Evolutionary conservation across 2,329 filamentous ascomycete genomes (phyloP).

Genomic region (Aspergillus sp.): DNA sequence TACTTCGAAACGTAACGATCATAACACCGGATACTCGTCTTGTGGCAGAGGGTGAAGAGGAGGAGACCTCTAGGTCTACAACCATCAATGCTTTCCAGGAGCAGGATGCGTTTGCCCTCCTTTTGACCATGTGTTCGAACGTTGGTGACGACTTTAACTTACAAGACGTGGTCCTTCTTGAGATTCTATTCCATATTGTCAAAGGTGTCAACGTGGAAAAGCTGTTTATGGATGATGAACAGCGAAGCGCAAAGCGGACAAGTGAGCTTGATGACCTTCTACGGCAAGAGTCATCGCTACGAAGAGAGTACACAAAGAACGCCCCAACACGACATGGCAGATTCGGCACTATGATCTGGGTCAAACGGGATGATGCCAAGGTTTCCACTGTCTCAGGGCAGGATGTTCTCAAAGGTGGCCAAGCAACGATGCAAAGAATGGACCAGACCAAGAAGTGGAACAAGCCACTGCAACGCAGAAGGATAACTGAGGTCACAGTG

Average conservation of each 20-base stretch:
- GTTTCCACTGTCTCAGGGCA: constrained; percentile 84
- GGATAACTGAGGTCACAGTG: constrained; percentile 53
- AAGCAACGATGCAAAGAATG: constrained; percentile 75
- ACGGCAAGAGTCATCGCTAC: constrained; percentile 76
- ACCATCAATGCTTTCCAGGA: constrained; percentile 83
- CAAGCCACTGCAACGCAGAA: constrained; percentile 61
- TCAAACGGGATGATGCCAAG: constrained; percentile 78
- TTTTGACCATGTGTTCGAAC: constrained; percentile 83
- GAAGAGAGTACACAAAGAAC: constrained; percentile 66
- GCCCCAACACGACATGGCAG: constrained; percentile 84
- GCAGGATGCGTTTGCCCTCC: constrained; percentile 80
- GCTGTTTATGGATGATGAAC: constrained; percentile 74
- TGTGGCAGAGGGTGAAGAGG: constrained; percentile 77
- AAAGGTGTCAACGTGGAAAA: constrained; percentile 81
- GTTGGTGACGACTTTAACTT: constrained; percentile 89
- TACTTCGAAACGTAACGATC: constrained; percentile 81
- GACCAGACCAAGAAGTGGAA: constrained; percentile 87
- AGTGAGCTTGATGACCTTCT: constrained; percentile 69
- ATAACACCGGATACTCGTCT: constrained; percentile 68
- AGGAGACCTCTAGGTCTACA: constrained; percentile 78
- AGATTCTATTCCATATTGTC: constrained; percentile 85
- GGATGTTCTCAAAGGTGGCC: constrained; percentile 67
- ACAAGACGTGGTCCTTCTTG: constrained; percentile 83
- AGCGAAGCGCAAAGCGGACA: constrained; percentile 61
- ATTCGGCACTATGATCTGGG: constrained; percentile 96